Evolutionary conservation across 2,329 filamentous ascomycete genomes (phyloP), one percentile per base, ranked within the genome.

Genomic region (Cordyceps tenuipes): DNA sequence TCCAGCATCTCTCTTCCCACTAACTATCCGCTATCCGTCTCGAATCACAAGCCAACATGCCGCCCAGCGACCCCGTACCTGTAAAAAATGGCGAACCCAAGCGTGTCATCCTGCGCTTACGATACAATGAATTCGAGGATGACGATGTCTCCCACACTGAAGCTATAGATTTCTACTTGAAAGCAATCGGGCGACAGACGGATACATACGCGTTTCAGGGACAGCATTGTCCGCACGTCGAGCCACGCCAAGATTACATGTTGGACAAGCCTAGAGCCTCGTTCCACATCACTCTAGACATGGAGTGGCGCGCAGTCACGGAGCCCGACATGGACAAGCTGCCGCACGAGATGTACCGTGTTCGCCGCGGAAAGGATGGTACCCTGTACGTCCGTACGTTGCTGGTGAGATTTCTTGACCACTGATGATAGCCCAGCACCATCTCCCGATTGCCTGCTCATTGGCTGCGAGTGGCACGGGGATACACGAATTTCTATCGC

Each of bases 1-100:
- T 23, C 23, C 4, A 23, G 3, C 23, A 23, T 23, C n/a, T n/a
- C n/a, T 23, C 23, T 23, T 23, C 23, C 23, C n/a, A n/a, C n/a
- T n/a, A n/a, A 4, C 23, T 23, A 23, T 23, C 23, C 23, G 23
- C 23, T 23, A 23, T 62, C 67, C 75, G 17, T 49, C 47, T 19
- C 7, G 15, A 49, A 23, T 29, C 13, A 17, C 26, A 4, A 49
- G 31, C 31, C 26, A 49, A 31, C 7, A 49, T 49, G 26, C 31
- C 47, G 23, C 47, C 31, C 26, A 49, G 31, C 47, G 47, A 49
- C 26, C 47, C 47, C 31, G 26, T 15, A 49, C 47, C 47, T 49
- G n/a, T 49, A 29, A 31, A 49, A n/a, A 5, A 49, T 26, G 47
- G 47, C 19, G 47, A 49, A 31, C 23, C 47, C 26, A 49, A 49